Evolutionary conservation across 345 rosid genomes (phyloP).

Genomic region (Passiflora organensis): DNA sequence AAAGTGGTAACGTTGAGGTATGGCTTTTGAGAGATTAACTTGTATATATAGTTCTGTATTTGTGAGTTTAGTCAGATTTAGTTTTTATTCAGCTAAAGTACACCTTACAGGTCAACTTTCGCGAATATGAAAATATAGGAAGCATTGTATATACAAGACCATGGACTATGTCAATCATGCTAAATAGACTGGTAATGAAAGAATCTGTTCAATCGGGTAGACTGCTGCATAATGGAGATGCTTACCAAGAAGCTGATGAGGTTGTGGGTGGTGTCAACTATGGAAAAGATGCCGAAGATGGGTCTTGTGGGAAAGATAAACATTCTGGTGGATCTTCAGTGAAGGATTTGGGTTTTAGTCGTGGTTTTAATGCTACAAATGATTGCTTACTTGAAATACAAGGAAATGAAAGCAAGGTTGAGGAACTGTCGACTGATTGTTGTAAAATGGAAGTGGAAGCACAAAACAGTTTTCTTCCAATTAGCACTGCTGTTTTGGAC

Average conservation of each 20-base stretch:
- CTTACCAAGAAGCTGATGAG: constrained; percentile 13
- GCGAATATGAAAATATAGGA: constrained; percentile 20
- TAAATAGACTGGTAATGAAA: neutral
- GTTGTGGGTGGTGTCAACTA: constrained; percentile 16
- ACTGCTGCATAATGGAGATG: constrained; percentile 7
- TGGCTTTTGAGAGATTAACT: no score
- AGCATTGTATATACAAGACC: constrained; percentile 8
- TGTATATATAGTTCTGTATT: no score
- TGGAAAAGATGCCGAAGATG: constrained; percentile 6
- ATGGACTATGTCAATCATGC: neutral
- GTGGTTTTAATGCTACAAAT: constrained; percentile 4
- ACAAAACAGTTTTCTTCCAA: constrained; percentile 12
- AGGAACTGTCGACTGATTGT: constrained; percentile 18
- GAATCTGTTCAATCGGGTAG: constrained; percentile 15
- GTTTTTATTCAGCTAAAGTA: no score
- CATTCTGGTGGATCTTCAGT: neutral
- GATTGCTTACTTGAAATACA: constrained; percentile 15
- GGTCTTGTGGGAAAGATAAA: no score
- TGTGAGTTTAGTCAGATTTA: no score
- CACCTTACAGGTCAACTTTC: constrained; percentile 36
- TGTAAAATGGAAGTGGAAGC: constrained; percentile 15
- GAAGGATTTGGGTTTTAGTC: constrained; percentile 13
- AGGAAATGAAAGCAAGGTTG: constrained; percentile 15
- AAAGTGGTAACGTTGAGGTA: constrained; percentile 28
- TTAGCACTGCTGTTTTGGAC: constrained; percentile 10